phyloP scores from a whole-genome alignment of 768 basidiomycete genomes.

The Leccinum truebloodii region DNA sequence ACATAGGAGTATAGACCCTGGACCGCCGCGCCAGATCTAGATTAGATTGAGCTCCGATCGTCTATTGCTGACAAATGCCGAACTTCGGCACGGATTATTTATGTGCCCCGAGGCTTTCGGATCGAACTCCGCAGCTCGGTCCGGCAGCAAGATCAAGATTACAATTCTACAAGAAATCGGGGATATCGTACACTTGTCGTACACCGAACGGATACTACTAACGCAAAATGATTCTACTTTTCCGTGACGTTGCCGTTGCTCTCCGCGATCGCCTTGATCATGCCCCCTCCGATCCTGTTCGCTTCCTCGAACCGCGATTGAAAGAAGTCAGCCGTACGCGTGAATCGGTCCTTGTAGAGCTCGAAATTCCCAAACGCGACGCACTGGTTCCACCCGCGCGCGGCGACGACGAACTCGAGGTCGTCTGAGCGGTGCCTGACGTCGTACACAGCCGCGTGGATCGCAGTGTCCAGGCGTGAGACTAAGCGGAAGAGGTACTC shows the following conservation, averaged over 20 bases:
- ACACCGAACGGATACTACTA: background rate
- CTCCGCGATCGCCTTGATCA: slow-evolving; percentile 87
- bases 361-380: slow-evolving; percentile 92
- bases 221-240: slow-evolving; percentile 1
- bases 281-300: slow-evolving; percentile 75
- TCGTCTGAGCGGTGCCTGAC: slow-evolving; percentile 85
- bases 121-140: background rate
- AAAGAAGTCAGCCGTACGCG: slow-evolving; percentile 80
- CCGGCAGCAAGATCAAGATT: background rate
- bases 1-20: background rate
- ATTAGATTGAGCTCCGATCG: background rate
- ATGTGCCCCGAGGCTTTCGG: background rate
- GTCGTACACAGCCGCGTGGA: slow-evolving; percentile 75
- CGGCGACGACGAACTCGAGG: slow-evolving; percentile 91
- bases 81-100: background rate
- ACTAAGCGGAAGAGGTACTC: slow-evolving; percentile 88
- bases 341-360: slow-evolving; percentile 79
- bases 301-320: slow-evolving; percentile 87
- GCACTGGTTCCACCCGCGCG: slow-evolving; percentile 95
- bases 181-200: background rate
- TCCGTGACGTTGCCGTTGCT: slow-evolving; percentile 33
- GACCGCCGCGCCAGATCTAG: background rate
- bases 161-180: background rate
- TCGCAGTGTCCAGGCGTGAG: slow-evolving; percentile 61
- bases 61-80: background rate